Percentiles rank a stretch among this genome's conserved stretches.
Evolutionary conservation across 345 rosid genomes (phyloP).

Genomic region (Bruguiera parviflora): DNA sequence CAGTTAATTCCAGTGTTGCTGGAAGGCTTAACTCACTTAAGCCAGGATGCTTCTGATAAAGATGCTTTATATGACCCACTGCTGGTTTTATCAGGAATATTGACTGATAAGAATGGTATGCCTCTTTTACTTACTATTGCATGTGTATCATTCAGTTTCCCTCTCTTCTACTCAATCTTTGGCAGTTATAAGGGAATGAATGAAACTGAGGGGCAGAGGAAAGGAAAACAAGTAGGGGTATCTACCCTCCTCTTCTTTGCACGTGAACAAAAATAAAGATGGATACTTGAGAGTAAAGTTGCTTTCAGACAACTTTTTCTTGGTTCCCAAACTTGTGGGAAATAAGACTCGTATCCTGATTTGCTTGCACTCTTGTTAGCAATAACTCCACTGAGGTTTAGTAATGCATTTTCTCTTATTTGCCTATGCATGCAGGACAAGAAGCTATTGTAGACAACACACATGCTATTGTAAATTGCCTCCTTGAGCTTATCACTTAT

Average conservation of each 20-base stretch:
- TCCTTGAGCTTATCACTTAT: constrained; percentile 46
- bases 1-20: constrained; percentile 65
- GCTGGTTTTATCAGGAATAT: constrained; percentile 70
- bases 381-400: neutral
- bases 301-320: too few relatives aligned
- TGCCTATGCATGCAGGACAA: constrained; percentile 47
- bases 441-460: constrained; percentile 34
- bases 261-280: too few relatives aligned
- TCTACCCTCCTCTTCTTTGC: too few relatives aligned
- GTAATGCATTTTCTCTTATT: constrained; percentile 1
- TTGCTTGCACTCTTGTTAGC: neutral
- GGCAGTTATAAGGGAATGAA: too few relatives aligned
- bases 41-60: constrained; percentile 45
- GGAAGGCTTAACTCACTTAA: constrained; percentile 57
- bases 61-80: constrained; percentile 61
- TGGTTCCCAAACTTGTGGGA: neutral
- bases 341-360: neutral
- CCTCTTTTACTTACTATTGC: neutral
- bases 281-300: too few relatives aligned
- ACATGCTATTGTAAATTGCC: constrained; percentile 38
- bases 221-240: too few relatives aligned
- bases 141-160: neutral
- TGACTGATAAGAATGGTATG: constrained; percentile 66
- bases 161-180: too few relatives aligned
- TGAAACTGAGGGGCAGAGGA: too few relatives aligned